These are phyloP conservation scores for Sapria himalayana DNA, from an alignment of 345 rosid species.

Conservation along the genomic window DNA sequence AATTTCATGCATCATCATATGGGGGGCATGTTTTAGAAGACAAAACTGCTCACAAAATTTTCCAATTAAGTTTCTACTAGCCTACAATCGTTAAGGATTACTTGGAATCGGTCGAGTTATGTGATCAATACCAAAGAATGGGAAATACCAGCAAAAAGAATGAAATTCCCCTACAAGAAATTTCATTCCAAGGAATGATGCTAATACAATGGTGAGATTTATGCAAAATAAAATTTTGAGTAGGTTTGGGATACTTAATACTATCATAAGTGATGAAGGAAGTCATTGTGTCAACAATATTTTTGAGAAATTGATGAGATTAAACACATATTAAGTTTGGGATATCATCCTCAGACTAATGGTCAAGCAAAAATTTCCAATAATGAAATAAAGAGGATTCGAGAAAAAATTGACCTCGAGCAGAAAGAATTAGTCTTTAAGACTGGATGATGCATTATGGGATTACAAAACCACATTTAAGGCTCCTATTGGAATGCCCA, in stretches of 20 bases:
- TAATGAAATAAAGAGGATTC: too few relatives aligned
- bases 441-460: background rate
- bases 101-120: background rate
- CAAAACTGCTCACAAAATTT: background rate
- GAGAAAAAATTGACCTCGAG: too few relatives aligned
- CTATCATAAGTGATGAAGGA: background rate
- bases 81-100: background rate
- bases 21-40: background rate
- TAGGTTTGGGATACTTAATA: too few relatives aligned
- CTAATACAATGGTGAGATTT: background rate
- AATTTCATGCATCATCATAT: too few relatives aligned
- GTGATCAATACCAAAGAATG: background rate
- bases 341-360: background rate
- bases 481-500: background rate
- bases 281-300: background rate
- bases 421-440: too few relatives aligned
- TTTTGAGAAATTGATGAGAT: background rate
- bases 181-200: background rate
- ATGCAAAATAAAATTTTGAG: too few relatives aligned
- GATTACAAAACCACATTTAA: background rate
- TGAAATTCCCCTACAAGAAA: background rate
- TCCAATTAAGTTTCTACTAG: background rate
- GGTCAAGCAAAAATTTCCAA: too few relatives aligned
- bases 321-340: background rate
- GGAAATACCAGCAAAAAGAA: background rate